Conservation (phyloP, 148 eudicot genomes). For the Camellia japonica region DNA sequence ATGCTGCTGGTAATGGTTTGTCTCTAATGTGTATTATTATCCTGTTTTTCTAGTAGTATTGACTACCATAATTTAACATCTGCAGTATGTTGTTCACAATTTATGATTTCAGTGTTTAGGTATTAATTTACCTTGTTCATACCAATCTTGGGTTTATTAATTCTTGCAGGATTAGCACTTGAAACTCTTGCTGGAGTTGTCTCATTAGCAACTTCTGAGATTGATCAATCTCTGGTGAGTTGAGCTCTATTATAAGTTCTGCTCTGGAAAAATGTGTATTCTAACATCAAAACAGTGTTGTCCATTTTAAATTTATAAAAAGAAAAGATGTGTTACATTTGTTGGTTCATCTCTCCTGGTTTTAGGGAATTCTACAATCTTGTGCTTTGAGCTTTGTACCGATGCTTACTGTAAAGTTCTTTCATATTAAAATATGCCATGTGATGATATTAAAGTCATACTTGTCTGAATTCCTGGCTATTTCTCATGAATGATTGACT, state of each 20-base stretch:
- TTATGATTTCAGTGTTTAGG: neutral
- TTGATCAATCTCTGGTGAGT: slow-evolving; percentile 75
- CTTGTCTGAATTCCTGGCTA: neutral
- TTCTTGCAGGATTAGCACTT: slow-evolving; percentile 73
- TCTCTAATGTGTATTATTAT: neutral
- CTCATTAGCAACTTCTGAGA: slow-evolving; percentile 65
- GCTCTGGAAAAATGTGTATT: neutral
- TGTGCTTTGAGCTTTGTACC: neutral
- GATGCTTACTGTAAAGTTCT: neutral
- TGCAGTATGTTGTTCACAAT: neutral
- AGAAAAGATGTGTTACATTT: neutral
- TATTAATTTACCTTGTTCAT: slow-evolving; percentile 2
- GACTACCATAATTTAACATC: neutral
- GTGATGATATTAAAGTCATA: neutral
- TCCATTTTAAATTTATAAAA: neutral
- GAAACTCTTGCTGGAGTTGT: slow-evolving; percentile 84
- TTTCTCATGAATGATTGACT: neutral
- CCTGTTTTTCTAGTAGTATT: neutral
- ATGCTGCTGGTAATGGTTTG: slow-evolving; percentile 75
- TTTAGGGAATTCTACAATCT: neutral
- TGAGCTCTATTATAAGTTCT: slow-evolving; percentile 7
- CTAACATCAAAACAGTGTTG: neutral
- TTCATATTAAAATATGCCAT: neutral
- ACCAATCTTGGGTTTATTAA: slow-evolving; percentile 5
- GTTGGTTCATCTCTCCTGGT: neutral